Evolutionary conservation across 2,329 filamentous ascomycete species (phyloP).

Genomic region (Exophiala xenobiotica): DNA sequence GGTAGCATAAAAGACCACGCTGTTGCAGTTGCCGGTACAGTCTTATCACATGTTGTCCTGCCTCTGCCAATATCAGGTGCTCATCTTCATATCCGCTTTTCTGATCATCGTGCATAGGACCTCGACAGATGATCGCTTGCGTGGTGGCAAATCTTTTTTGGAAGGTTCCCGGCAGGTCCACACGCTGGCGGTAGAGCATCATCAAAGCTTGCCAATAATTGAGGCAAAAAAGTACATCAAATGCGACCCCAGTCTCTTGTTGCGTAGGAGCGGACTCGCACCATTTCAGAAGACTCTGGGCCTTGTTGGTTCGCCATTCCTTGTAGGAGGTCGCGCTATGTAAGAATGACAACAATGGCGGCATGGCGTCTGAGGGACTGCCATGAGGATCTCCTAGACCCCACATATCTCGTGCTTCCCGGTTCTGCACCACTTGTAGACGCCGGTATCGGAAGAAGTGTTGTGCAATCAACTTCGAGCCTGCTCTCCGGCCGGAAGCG

Average conservation of each 20-base stretch:
- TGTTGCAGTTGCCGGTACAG: background rate
- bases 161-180: background rate
- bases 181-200: background rate
- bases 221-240: background rate
- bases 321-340: background rate
- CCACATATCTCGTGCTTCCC: background rate
- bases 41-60: background rate
- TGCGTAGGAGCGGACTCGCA: background rate
- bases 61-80: background rate
- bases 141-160: background rate
- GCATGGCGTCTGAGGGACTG: background rate
- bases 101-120: background rate
- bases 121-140: background rate
- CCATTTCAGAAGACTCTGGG: background rate
- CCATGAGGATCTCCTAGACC: background rate
- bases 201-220: background rate
- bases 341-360: background rate
- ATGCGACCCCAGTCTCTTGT: background rate
- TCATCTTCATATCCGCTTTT: background rate
- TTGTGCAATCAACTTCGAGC: background rate
- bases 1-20: background rate
- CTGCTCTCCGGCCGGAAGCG: background rate
- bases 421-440: background rate
- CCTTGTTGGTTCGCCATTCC: background rate
- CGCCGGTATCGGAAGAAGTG: background rate